Evolutionary conservation across 345 rosid species (phyloP).

Genomic region (Eucalyptus cloeziana): DNA sequence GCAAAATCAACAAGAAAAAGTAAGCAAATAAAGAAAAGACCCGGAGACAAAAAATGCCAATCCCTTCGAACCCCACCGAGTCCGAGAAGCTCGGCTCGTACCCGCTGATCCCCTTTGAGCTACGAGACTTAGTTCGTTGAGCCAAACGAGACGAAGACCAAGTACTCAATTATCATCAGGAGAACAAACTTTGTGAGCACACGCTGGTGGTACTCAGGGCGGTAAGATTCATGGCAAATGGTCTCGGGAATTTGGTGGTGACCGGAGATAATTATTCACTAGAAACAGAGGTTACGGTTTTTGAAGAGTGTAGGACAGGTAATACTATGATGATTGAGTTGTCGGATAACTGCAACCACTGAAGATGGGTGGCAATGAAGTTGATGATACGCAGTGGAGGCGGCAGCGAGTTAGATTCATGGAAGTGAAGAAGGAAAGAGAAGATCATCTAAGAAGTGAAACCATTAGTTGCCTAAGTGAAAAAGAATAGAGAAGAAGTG

Average conservation of each 20-base stretch:
- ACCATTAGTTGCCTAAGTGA: not conserved
- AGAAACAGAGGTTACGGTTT: constrained; percentile 64
- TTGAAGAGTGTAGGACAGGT: constrained; percentile 76
- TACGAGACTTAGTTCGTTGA: constrained; percentile 52
- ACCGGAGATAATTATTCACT: constrained; percentile 55
- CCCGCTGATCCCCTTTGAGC: constrained; percentile 44
- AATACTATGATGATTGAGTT: constrained; percentile 55
- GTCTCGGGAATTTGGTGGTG: constrained; percentile 66
- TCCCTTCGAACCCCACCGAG: constrained; percentile 68
- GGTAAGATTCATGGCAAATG: constrained; percentile 39
- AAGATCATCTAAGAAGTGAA: not conserved
- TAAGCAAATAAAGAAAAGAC: not conserved
- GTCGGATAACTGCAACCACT: constrained; percentile 40
- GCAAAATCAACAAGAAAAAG: not conserved
- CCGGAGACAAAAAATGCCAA: constrained; percentile 63
- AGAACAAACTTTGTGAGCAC: constrained; percentile 89
- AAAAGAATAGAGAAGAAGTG: not conserved
- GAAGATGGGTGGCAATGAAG: constrained; percentile 39
- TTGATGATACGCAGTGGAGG: not conserved
- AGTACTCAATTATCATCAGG: constrained; percentile 51
- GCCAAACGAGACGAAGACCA: not conserved
- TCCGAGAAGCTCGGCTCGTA: constrained; percentile 74
- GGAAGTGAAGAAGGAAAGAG: not conserved
- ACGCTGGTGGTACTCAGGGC: constrained; percentile 83
- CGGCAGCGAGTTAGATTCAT: not conserved